Evolutionary conservation across 139 green algal genomes (phyloP).

Genomic region (Yamagishiella unicocca): DNA sequence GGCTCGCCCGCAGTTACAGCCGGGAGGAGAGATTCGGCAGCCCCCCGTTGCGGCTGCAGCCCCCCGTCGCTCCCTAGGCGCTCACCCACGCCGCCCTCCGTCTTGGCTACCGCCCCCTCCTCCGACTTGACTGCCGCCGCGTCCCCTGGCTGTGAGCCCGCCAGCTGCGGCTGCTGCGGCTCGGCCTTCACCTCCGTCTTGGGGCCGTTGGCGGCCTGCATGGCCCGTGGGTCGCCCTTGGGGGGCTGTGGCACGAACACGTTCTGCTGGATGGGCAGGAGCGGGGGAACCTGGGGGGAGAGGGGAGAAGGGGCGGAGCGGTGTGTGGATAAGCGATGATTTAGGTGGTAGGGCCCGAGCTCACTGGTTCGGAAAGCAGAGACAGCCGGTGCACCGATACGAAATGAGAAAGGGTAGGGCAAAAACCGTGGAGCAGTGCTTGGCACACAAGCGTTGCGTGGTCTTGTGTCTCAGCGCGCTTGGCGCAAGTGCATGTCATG

Average conservation of each 20-base stretch:
- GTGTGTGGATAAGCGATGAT: neutral
- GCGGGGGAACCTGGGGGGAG: slow-evolving; percentile 57
- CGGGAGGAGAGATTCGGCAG: no score
- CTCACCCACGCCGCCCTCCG: neutral
- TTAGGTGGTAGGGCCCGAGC: no score
- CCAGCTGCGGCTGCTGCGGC: slow-evolving; percentile 2
- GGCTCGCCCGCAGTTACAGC: no score
- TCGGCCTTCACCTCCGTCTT: neutral
- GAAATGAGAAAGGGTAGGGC: no score
- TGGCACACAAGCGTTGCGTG: no score
- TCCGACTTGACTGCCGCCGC: slow-evolving; percentile 19
- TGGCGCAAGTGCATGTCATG: no score
- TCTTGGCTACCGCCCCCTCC: neutral
- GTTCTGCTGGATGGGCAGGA: slow-evolving; percentile 71
- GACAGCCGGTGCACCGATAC: no score
- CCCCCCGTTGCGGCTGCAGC: no score
- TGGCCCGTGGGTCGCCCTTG: slow-evolving; percentile 13
- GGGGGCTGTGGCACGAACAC: slow-evolving; percentile 52
- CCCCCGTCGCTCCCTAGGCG: no score
- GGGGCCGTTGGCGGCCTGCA: slow-evolving; percentile 17
- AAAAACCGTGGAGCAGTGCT: no score
- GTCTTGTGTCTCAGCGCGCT: no score
- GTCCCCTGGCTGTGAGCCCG: neutral
- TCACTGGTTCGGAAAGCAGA: no score
- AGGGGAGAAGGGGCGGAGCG: neutral